Evolutionary conservation across 176 grass and related monocot species (phyloP).

Genomic region (Aegilops longissima): DNA sequence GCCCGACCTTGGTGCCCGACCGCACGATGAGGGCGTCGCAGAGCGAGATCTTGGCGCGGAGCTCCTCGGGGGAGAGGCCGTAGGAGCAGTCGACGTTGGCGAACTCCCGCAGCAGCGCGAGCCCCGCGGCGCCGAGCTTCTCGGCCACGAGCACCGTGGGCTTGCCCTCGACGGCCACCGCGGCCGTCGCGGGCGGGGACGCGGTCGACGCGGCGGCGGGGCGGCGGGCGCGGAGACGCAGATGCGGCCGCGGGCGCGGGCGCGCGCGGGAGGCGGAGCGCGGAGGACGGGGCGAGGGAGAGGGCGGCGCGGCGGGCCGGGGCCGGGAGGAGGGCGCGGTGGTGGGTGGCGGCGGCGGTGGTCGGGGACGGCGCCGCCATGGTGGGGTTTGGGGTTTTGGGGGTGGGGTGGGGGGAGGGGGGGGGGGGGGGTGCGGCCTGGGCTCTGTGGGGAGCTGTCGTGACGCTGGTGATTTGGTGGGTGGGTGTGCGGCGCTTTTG

Average conservation of each 20-base stretch:
- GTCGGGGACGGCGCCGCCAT: constrained; percentile 55
- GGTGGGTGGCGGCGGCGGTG: constrained; percentile 27
- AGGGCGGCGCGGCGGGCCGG: constrained; percentile 5
- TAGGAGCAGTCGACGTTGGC: constrained; percentile 91
- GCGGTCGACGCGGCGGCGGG: constrained; percentile 22
- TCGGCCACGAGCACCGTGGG: constrained; percentile 75
- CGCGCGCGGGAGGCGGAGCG: constrained; percentile 28
- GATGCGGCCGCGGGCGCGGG: constrained; percentile 24
- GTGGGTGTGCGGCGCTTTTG: background rate
- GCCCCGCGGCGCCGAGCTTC: constrained; percentile 79
- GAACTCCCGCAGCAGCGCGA: constrained; percentile 65
- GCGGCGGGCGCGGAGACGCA: constrained; percentile 5
- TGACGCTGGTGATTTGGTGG: background rate
- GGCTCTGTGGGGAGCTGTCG: background rate
- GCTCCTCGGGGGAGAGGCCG: constrained; percentile 74
- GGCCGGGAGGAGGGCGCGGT: constrained; percentile 8
- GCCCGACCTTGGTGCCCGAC: constrained; percentile 70
- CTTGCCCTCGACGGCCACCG: constrained; percentile 34
- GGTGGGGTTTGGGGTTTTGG: constrained; percentile 19
- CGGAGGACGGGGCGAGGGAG: background rate
- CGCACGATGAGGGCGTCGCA: constrained; percentile 89
- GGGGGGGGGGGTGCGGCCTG: too few species aligned
- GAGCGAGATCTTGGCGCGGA: constrained; percentile 81
- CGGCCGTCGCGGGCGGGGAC: background rate
- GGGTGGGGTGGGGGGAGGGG: constrained; percentile 1